These are phyloP conservation scores for Betula pendula DNA, from an alignment of 306 rosid species.

Conservation along the genomic window DNA sequence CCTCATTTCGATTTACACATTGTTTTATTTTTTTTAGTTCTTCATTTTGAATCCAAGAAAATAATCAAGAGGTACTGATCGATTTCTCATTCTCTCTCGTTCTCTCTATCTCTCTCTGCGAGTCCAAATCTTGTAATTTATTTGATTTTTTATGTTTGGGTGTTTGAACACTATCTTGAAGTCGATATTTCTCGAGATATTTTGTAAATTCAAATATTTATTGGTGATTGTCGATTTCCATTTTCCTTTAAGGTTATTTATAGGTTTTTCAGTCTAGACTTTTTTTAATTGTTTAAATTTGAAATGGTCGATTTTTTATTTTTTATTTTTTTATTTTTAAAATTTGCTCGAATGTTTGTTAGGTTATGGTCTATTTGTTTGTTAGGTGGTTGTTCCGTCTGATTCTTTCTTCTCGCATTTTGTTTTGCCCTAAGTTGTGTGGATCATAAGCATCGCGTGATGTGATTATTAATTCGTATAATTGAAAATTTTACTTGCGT, in stretches of 20 bases:
- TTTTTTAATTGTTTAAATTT: not conserved
- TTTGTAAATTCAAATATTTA: not conserved
- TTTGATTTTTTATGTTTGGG: not conserved
- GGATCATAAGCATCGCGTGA: not conserved
- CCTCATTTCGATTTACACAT: slow-evolving; percentile 26
- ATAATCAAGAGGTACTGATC: slow-evolving; percentile 25
- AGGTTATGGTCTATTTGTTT: not conserved
- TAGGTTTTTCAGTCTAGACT: not conserved
- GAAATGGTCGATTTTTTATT: not conserved
- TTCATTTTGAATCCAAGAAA: slow-evolving; percentile 12
- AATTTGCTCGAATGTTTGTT: not conserved
- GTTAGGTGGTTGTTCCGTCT: not conserved
- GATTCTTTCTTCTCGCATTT: not conserved
- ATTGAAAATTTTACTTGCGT: not conserved
- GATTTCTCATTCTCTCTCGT: slow-evolving; percentile 3
- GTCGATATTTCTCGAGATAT: not conserved
- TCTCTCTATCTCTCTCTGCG: not conserved
- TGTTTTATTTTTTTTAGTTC: slow-evolving; percentile 3
- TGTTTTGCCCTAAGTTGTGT: not conserved
- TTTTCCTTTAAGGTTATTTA: not conserved
- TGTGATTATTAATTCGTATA: not conserved
- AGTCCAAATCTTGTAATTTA: not conserved
- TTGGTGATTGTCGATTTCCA: not conserved
- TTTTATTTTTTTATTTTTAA: not conserved
- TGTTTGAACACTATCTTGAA: not conserved